Conservation (phyloP, 768 basidiomycete species). For the Boletus fagicola region DNA sequence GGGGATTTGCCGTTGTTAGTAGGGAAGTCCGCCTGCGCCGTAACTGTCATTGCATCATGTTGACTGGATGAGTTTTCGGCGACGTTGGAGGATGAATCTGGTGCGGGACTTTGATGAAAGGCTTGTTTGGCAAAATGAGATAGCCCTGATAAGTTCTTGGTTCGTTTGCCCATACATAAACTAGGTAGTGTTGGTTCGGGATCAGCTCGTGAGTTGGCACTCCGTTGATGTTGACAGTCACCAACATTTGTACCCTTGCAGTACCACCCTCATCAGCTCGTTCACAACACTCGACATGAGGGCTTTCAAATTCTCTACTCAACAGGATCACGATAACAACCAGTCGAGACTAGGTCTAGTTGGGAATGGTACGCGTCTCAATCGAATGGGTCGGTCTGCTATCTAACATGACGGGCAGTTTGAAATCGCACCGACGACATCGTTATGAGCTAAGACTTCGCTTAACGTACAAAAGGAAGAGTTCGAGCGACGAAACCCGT, state of each 20-base stretch:
- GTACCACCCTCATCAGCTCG: background rate
- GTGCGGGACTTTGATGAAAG: slow-evolving; percentile 26
- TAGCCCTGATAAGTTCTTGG: slow-evolving; percentile 41
- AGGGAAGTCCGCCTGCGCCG: background rate
- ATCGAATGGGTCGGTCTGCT: background rate
- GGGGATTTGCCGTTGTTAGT: slow-evolving; percentile 15
- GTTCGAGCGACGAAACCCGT: background rate
- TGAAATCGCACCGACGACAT: slow-evolving; percentile 5
- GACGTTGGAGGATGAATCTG: slow-evolving; percentile 6
- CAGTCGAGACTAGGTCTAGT: background rate
- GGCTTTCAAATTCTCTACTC: background rate
- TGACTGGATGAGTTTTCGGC: background rate
- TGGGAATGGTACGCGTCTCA: background rate
- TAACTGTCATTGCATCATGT: background rate
- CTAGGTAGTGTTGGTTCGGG: background rate
- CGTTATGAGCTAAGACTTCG: background rate
- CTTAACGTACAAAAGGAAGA: slow-evolving; percentile 14
- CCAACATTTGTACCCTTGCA: background rate
- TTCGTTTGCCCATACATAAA: slow-evolving; percentile 40
- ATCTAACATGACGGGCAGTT: slow-evolving; percentile 5
- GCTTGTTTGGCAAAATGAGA: slow-evolving; percentile 43
- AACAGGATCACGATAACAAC: background rate
- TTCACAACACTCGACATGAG: background rate
- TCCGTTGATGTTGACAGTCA: slow-evolving; percentile 4
- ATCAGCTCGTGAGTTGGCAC: background rate